These are phyloP conservation scores for Trebouxia gelatinosa DNA, from an alignment of 163 green algal species.

Conservation along the genomic window DNA sequence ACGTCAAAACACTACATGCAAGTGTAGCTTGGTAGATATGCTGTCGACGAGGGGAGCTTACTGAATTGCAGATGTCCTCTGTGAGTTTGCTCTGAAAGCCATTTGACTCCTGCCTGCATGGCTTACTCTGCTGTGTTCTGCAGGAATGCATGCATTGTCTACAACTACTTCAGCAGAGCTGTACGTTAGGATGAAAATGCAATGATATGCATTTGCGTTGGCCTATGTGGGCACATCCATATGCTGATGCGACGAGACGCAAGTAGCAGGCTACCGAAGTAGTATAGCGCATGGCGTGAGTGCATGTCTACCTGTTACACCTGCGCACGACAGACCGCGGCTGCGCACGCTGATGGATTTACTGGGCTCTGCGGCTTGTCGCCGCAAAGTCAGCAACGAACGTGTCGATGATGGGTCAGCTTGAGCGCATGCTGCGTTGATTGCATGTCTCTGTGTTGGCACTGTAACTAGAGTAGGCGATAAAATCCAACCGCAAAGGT, in stretches of 20 bases:
- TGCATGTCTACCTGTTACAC: too few species aligned
- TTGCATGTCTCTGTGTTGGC: too few species aligned
- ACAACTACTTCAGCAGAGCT: not conserved
- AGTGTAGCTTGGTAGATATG: not conserved
- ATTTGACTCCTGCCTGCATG: conserved; percentile 1
- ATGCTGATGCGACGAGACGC: not conserved
- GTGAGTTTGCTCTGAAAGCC: not conserved
- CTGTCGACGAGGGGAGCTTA: not conserved
- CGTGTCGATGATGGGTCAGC: too few species aligned
- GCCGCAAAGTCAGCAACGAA: too few species aligned
- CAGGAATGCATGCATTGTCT: not conserved
- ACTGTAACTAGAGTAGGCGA: too few species aligned
- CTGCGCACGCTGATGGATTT: too few species aligned
- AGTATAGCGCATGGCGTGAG: not conserved
- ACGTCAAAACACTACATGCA: not conserved
- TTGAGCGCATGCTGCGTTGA: too few species aligned
- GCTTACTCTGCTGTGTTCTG: not conserved
- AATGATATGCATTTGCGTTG: not conserved
- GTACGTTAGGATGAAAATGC: not conserved
- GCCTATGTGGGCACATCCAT: not conserved
- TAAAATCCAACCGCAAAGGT: too few species aligned
- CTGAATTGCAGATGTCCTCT: not conserved
- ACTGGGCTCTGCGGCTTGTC: too few species aligned
- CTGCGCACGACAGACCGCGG: too few species aligned
- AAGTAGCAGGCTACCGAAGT: not conserved